Base-by-base conservation (phyloP, 2,329 filamentous ascomycete species). In the Aspergillus novoparasiticus region DNA sequence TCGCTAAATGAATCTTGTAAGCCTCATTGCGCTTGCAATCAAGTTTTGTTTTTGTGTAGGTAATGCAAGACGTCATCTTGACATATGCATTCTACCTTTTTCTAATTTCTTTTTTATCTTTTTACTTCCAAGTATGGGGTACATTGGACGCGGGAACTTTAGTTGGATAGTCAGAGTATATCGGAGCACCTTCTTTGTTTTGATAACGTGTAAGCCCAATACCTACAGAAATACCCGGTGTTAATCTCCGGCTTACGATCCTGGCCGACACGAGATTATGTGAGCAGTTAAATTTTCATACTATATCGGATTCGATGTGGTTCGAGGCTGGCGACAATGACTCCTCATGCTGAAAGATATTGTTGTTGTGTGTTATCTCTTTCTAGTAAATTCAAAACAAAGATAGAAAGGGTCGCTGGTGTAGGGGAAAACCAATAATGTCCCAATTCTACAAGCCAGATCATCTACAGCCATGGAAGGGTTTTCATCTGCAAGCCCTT, bases 221-320 rank as follows among this genome's bases (percentile, higher is more conserved):
- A 55, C 51, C 32, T 14, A 36, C 14, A 55, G 51, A 51, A 55
- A 39, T 55, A 39, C 51, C 51, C 51, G 32, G 32, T 16, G 21
- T 26, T 39, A 55, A 55, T 55, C 51, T 39, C 51, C 51, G 51
- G 51, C n/a, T 55, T 39, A 55, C 51, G n/a, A 55, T 39, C 32
- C 51, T 55, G 26, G 48, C 4, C 14, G 30, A 55, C 3, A 28
- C 11, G 21, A 26, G 30, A 23, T 36, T 41, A 39, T 55, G n/a
- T 2, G 51, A 39, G 28, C 48, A 34, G n/a, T 34, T 51, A 34
- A 34, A 21, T 36, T 11, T 21, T 9, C 41, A 11, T 46, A 23
- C 19, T n/a, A 54, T 34, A 8, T 36, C 1, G 30, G 51, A 26
- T 55, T 14, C 30, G 34, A 39, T 39, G 21, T 19, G n/a, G 19